These are phyloP conservation scores for Kwoniella mangroviensis DNA, from an alignment of 768 basidiomycete genomes.

Conservation along the genomic window DNA sequence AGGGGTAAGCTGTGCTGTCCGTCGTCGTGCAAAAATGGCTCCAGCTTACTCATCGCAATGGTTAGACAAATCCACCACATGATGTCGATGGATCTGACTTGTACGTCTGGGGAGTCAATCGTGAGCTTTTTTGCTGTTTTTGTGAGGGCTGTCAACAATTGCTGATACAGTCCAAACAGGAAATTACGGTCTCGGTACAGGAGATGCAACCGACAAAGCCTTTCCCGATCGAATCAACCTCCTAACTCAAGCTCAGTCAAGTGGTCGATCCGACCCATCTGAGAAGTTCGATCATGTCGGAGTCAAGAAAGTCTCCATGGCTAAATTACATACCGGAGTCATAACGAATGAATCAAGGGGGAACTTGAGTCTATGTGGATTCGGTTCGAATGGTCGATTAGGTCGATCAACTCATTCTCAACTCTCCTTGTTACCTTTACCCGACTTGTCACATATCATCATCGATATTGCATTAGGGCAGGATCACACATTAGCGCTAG, in stretches of 20 bases:
- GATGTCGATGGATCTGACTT: conserved; percentile 64
- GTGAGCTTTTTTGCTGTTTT: conserved; percentile 44
- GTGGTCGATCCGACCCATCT: conserved; percentile 51
- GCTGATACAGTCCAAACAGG: conserved; percentile 48
- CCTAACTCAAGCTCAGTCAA: conserved; percentile 54
- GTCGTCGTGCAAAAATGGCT: background rate
- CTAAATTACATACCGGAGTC: conserved; percentile 80
- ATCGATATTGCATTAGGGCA: conserved; percentile 80
- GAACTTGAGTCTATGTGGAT: conserved; percentile 85
- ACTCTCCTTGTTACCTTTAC: conserved; percentile 69
- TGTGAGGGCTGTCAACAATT: background rate
- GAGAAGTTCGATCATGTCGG: conserved; percentile 68
- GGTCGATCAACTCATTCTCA: conserved; percentile 80
- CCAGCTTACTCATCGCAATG: conserved; percentile 23
- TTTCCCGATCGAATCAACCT: conserved; percentile 78
- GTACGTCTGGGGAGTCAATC: conserved; percentile 85
- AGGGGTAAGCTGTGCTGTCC: conserved; percentile 57
- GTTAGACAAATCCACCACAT: conserved; percentile 55
- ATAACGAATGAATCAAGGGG: conserved; percentile 74
- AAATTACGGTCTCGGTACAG: conserved; percentile 86
- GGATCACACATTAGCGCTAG: conserved; percentile 90
- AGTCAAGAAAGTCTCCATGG: conserved; percentile 75
- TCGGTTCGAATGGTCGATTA: conserved; percentile 85
- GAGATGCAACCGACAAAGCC: conserved; percentile 75
- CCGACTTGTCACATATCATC: conserved; percentile 66